phyloP scores from a whole-genome alignment of 805 yeast genomes.

The Lipomyces yamadae region DNA sequence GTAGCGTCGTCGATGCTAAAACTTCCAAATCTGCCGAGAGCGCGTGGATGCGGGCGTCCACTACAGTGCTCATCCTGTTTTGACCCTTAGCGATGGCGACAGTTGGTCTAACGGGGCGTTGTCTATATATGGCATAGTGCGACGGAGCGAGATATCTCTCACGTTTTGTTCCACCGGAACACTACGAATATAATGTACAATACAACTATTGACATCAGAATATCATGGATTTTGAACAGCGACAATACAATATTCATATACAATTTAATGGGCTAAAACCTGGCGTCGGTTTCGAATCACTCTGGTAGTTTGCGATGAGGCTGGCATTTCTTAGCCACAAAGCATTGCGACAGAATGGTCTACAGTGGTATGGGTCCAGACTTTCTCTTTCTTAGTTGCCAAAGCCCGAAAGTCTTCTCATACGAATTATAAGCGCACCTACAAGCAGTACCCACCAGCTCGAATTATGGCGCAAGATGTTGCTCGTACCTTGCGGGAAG shows the following conservation, averaged over 20 bases:
- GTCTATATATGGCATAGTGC: too few relatives aligned
- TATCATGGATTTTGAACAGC: too few relatives aligned
- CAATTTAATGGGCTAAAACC: too few relatives aligned
- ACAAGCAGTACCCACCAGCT: conserved; percentile 97
- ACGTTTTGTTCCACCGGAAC: too few relatives aligned
- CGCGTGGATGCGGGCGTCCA: conserved; percentile 26
- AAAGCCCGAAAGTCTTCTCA: conserved; percentile 93
- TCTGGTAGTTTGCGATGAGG: too few relatives aligned
- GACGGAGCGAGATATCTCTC: too few relatives aligned
- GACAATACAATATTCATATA: too few relatives aligned
- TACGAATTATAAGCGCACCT: conserved; percentile 86
- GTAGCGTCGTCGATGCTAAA: conserved; percentile 30
- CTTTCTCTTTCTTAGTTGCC: conserved; percentile 90
- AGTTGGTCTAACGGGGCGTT: not conserved
- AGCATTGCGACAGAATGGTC: conserved; percentile 67
- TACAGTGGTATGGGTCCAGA: conserved; percentile 99
- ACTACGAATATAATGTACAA: too few relatives aligned
- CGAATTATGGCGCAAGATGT: conserved; percentile 90
- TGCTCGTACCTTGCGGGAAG: conserved; percentile 96
- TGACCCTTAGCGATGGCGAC: not conserved
- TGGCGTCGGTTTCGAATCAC: too few relatives aligned
- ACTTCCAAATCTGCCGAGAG: conserved; percentile 27
- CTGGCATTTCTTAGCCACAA: too few relatives aligned
- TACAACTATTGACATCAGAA: too few relatives aligned
- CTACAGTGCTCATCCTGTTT: conserved; percentile 24